Evolutionary conservation across 2,329 filamentous ascomycete genomes (phyloP).

Genomic region (Arthrobotrys sinensis): DNA sequence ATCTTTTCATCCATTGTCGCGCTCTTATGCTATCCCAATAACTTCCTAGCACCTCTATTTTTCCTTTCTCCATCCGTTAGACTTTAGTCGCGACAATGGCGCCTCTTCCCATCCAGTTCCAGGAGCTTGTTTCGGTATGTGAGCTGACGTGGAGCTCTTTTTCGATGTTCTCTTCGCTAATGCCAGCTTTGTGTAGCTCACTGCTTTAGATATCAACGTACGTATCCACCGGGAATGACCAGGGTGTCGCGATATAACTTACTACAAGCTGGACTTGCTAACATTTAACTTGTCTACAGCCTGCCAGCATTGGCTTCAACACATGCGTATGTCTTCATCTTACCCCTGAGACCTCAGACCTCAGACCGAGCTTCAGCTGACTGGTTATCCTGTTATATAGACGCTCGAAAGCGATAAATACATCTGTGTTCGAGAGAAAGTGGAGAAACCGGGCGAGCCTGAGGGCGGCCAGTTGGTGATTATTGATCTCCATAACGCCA

Average conservation of each 20-base stretch:
- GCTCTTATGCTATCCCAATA: conserved; percentile 56
- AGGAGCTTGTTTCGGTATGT: conserved; percentile 85
- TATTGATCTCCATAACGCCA: conserved; percentile 96
- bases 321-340: conserved; percentile 45
- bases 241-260: conserved; percentile 6
- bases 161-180: conserved; percentile 8
- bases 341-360: conserved; percentile 61
- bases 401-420: conserved; percentile 98
- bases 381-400: conserved; percentile 69
- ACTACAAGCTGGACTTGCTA: conserved; percentile 49
- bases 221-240: conserved; percentile 32
- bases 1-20: conserved; percentile 47
- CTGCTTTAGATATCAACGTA: conserved; percentile 56
- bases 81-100: conserved; percentile 48
- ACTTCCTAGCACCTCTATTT: conserved; percentile 42
- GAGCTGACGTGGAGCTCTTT: conserved; percentile 70
- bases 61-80: conserved; percentile 56
- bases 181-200: conserved; percentile 44
- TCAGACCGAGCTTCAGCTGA: conserved; percentile 48
- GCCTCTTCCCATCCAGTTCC: conserved; percentile 90
- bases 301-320: conserved; percentile 47
- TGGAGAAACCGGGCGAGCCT: conserved; percentile 80
- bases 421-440: conserved; percentile 94
- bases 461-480: conserved; percentile 92
- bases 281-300: conserved; percentile 23